Percentiles rank a stretch among this genome's conserved stretches.
These are phyloP conservation scores for Erodium maritimum DNA, from an alignment of 345 rosid species.

Conservation along the genomic window DNA sequence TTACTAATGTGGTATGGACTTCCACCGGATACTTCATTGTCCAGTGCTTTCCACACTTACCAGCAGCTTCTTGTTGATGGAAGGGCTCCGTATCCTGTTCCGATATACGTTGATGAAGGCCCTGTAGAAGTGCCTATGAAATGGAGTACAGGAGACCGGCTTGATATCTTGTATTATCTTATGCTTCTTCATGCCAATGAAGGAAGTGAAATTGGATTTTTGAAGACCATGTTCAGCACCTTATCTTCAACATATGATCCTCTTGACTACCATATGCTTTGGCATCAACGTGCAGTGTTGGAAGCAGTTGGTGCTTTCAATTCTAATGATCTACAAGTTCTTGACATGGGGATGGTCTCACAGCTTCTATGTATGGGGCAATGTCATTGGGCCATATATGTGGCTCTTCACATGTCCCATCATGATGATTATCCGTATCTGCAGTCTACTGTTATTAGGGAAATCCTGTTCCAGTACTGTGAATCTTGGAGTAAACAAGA, in stretches of 20 bases:
- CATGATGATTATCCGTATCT: constrained; percentile 65
- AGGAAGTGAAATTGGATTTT: constrained; percentile 35
- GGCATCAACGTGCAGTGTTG: constrained; percentile 80
- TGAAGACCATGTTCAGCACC: constrained; percentile 84
- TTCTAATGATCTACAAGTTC: constrained; percentile 76
- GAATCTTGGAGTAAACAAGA: constrained; percentile 78
- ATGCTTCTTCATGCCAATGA: constrained; percentile 88
- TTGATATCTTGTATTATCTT: constrained; percentile 81
- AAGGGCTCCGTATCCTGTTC: constrained; percentile 75
- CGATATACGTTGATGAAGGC: constrained; percentile 88
- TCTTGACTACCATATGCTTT: constrained; percentile 96
- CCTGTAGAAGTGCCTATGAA: constrained; percentile 28
- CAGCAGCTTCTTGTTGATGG: constrained; percentile 52
- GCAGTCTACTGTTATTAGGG: constrained; percentile 57
- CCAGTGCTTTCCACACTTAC: constrained; percentile 53
- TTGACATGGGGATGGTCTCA: constrained; percentile 86
- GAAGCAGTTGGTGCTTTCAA: constrained; percentile 69
- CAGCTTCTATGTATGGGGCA: constrained; percentile 72
- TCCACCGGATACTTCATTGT: constrained; percentile 55
- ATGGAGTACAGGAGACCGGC: constrained; percentile 33
- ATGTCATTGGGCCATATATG: constrained; percentile 95
- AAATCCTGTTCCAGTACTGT: constrained; percentile 84
- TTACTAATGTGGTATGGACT: constrained; percentile 87
- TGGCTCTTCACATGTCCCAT: constrained; percentile 72
- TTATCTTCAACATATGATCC: constrained; percentile 85